A percentile compares a stretch with the other conserved stretches of the same genome.
phyloP scores from a whole-genome alignment of 129 eudicot genomes.

The Chrysanthemum lavandulifolium region DNA sequence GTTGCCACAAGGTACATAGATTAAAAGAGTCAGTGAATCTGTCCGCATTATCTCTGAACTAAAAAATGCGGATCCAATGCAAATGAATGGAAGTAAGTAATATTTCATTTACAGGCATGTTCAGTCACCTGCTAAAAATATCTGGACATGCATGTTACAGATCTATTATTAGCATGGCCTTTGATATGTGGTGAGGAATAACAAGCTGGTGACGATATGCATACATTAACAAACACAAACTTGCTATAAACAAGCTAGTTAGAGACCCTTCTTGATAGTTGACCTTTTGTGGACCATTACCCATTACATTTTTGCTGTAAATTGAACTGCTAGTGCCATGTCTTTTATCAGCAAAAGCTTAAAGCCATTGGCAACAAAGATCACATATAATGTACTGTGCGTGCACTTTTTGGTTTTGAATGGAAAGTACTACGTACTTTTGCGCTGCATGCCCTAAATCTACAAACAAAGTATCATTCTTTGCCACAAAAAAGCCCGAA shows the following conservation, averaged over 20 bases:
- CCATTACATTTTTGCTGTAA: constrained; percentile 25
- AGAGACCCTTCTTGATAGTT: constrained; percentile 7
- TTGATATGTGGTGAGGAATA: constrained; percentile 30
- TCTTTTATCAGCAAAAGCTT: constrained; percentile 14
- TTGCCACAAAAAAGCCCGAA: too few species aligned
- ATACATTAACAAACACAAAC: constrained; percentile 31
- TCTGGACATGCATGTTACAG: constrained; percentile 30
- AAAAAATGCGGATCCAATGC: constrained; percentile 25
- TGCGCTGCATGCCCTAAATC: neutral
- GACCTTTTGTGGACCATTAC: constrained; percentile 4
- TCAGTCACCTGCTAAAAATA: constrained; percentile 30
- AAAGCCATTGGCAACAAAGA: constrained; percentile 30
- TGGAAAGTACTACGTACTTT: constrained; percentile 2
- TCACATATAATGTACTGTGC: neutral
- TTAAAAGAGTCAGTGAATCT: neutral
- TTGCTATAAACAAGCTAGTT: constrained; percentile 1
- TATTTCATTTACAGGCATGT: neutral
- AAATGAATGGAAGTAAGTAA: neutral
- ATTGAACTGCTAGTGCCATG: constrained; percentile 36
- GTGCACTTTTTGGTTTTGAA: too few species aligned
- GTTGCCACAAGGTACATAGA: neutral
- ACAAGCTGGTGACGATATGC: constrained; percentile 1
- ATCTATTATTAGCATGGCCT: constrained; percentile 25
- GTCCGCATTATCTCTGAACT: neutral
- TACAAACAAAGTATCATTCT: neutral